Evolutionary conservation across 1,284 basidiomycete genomes (phyloP).

Genomic region (Rhodotorula sp.): DNA sequence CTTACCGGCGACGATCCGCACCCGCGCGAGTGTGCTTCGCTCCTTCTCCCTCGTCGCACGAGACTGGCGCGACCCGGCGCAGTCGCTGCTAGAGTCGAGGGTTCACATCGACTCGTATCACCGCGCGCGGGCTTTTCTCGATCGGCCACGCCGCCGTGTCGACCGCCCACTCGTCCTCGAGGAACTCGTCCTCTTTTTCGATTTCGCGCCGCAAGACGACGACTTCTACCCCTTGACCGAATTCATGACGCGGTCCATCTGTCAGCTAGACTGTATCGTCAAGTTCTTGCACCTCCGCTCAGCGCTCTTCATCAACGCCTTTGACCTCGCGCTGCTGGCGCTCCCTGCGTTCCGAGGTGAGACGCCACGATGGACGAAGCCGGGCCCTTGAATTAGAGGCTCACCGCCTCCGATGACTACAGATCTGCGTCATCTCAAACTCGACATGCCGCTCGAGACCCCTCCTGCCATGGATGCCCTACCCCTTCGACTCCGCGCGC

Average conservation of each 20-base stretch:
- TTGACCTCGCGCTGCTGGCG: slow-evolving; percentile 11
- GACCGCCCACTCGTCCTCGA: slow-evolving; percentile 10
- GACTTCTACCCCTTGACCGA: slow-evolving; percentile 20
- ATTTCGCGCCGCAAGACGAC: slow-evolving; percentile 20
- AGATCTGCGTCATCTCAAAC: slow-evolving; percentile 16
- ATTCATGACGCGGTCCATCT: slow-evolving; percentile 6
- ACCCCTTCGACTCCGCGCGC: background rate
- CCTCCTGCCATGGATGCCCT: background rate
- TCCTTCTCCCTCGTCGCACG: slow-evolving; percentile 10
- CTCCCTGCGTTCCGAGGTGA: slow-evolving; percentile 13
- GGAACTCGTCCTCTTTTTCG: slow-evolving; percentile 25
- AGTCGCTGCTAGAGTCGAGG: slow-evolving; percentile 17
- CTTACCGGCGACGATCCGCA: slow-evolving; percentile 7
- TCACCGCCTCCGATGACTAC: background rate
- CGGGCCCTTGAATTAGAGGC: too few species aligned
- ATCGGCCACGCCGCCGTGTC: background rate
- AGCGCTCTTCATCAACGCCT: slow-evolving; percentile 15
- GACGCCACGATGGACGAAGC: background rate
- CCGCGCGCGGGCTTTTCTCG: slow-evolving; percentile 5
- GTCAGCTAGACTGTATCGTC: background rate
- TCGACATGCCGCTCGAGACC: slow-evolving; percentile 20
- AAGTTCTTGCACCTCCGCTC: slow-evolving; percentile 13
- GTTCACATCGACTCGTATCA: slow-evolving; percentile 22
- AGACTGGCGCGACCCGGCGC: slow-evolving; percentile 14
- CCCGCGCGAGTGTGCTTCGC: slow-evolving; percentile 9